These are phyloP conservation scores for Diaporthe caulivora DNA, from an alignment of 2,329 filamentous ascomycete genomes.

Conservation along the genomic window DNA sequence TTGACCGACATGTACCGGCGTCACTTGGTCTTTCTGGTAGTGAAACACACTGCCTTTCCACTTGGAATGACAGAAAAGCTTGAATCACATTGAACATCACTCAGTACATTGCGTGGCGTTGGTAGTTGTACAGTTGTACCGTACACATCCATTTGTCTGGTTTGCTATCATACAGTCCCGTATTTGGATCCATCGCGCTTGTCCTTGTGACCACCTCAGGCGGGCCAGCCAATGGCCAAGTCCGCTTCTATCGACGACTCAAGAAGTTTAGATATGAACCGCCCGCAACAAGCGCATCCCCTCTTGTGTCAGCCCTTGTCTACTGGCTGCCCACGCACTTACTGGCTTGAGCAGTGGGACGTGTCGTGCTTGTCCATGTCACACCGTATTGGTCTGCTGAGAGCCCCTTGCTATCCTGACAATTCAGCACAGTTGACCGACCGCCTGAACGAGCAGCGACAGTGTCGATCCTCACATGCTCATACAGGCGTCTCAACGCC, in stretches of 20 bases:
- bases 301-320: not conserved
- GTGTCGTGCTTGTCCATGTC: conserved; percentile 1
- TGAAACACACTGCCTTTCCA: not conserved
- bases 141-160: not conserved
- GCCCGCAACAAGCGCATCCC: not conserved
- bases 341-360: not conserved
- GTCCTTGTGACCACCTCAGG: conserved; percentile 19
- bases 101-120: not conserved
- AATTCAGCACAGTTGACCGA: not conserved
- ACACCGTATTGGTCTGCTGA: conserved; percentile 15
- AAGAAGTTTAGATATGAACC: not conserved
- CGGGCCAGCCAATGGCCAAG: not conserved
- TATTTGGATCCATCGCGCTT: not conserved
- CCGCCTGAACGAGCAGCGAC: not conserved
- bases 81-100: no score
- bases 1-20: not conserved
- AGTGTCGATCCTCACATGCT: not conserved
- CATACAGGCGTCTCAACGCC: not conserved
- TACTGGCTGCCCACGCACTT: conserved; percentile 1
- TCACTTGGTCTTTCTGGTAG: not conserved
- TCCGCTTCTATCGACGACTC: not conserved
- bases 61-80: not conserved
- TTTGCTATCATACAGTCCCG: not conserved
- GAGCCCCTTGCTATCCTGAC: not conserved
- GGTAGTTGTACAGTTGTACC: not conserved